Evolutionary conservation across 169 alveolate genomes (phyloP).

Genomic region (Fabrea salina): DNA sequence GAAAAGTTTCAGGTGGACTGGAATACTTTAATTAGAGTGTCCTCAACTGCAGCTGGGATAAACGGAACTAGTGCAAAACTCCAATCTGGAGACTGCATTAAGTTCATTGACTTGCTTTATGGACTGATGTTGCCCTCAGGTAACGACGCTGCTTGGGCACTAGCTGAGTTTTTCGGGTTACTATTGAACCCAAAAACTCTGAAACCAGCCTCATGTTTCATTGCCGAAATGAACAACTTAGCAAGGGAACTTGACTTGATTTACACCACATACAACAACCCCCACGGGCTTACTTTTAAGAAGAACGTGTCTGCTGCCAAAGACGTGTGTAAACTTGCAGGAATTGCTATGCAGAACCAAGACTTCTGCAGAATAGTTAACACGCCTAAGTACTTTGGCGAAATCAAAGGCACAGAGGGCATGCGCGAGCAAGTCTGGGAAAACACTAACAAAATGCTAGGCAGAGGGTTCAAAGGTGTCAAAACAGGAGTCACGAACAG

Average conservation of each 20-base stretch:
- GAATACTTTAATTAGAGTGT: constrained; percentile 23
- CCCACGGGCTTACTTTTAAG: constrained; percentile 65
- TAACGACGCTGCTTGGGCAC: constrained; percentile 68
- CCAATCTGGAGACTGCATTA: constrained; percentile 52
- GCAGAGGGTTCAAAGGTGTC: constrained; percentile 59
- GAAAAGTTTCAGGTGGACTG: constrained; percentile 34
- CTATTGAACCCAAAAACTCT: background rate
- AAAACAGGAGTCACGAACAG: constrained; percentile 70
- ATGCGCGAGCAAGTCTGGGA: constrained; percentile 41
- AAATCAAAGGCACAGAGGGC: background rate
- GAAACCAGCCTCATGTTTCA: constrained; percentile 30
- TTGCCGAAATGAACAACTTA: constrained; percentile 58
- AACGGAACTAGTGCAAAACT: constrained; percentile 68
- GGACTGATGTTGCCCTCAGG: constrained; percentile 84
- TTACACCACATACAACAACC: constrained; percentile 56
- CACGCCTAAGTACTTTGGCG: background rate
- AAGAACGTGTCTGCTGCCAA: constrained; percentile 58
- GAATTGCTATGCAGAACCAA: constrained; percentile 52
- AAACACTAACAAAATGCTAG: constrained; percentile 63
- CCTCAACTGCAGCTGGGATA: constrained; percentile 28
- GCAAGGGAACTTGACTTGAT: constrained; percentile 44
- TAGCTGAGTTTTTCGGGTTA: background rate
- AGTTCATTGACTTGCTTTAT: constrained; percentile 66
- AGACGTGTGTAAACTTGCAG: constrained; percentile 58
- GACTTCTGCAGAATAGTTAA: constrained; percentile 24